Evolutionary conservation across 1,139 yeast genomes (phyloP).

Genomic region (Diutina mesorugosa): DNA sequence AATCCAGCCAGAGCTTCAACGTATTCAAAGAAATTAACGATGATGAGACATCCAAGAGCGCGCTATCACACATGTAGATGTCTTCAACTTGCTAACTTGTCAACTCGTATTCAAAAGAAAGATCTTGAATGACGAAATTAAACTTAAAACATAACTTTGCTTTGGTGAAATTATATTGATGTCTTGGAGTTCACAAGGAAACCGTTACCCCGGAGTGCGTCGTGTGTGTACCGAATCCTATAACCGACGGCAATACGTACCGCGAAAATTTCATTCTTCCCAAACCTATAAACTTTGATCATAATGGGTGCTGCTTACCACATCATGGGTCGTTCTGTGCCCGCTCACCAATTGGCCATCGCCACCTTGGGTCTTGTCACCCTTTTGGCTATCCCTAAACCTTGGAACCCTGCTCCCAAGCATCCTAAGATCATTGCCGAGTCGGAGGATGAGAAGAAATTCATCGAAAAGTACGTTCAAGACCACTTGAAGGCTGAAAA

Average conservation of each 20-base stretch:
- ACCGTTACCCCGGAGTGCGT: neutral
- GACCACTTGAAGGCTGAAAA: conserved; percentile 2
- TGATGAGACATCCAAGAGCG: too few relatives aligned
- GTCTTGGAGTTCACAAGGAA: too few relatives aligned
- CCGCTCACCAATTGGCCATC: conserved; percentile 59
- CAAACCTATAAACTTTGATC: neutral
- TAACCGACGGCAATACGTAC: neutral
- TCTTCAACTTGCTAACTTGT: too few relatives aligned
- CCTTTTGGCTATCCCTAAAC: conserved; percentile 52
- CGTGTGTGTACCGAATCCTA: neutral
- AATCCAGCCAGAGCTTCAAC: neutral
- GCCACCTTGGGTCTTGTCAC: conserved; percentile 57
- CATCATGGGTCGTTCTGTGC: conserved; percentile 65
- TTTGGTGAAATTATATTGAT: too few relatives aligned
- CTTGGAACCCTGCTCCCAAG: conserved; percentile 50
- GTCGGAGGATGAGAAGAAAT: conserved; percentile 82
- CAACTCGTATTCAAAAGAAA: too few relatives aligned
- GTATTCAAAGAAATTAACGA: neutral
- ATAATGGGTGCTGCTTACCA: conserved; percentile 71
- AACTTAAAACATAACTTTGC: too few relatives aligned
- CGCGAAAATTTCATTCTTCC: neutral
- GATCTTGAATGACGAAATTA: too few relatives aligned
- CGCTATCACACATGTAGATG: too few relatives aligned
- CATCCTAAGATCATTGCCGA: conserved; percentile 64
- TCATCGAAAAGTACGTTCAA: conserved; percentile 13